Base-by-base conservation (phyloP, 805 yeast species). In the Myxozyma vanderwaltii region DNA sequence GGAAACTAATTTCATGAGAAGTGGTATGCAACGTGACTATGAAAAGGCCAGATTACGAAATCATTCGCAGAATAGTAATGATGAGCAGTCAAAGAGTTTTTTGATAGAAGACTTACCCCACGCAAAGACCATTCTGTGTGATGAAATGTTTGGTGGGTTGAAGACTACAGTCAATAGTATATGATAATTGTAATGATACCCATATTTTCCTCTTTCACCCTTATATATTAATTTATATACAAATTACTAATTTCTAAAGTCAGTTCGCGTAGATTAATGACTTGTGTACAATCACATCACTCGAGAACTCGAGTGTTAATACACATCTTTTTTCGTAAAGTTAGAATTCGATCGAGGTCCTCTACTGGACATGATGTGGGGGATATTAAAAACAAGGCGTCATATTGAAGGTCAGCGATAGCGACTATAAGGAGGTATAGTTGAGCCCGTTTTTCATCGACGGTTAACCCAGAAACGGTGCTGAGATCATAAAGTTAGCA, bases 1-100 rank as follows among this genome's bases (percentile, higher is more conserved):
- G 64, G 59, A 59, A 31, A 44, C 54, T 26, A 45, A 23, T 8
- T 33, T 36, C 12, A 59, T 59, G 59, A 29, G 58, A 24, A 48
- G 60, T 23, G 62, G 62, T 5, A 33, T 50, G 46, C 50, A 44
- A 17, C 33, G 59, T 2, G 46, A 19, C 19, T 33, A 29, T 38
- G 41, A 29, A 3, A 40, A 33, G n/a, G 15, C 36, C 31, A 23
- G 54, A 15, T 12, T 29, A 17, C 38, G 46, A 3, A 10, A 19
- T 6, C 8, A 31, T 17, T 19, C 29, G 46, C 26, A 36, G 41
- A 12, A 12, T 41, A 29, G 17, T 7, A 10, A 17, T n/a, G 41
- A 23, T 33, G 33, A 17, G 41, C 38, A 40, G 36, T 17, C 43
- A 26, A 19, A 4, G 26, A 33, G n/a, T 10, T 15, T 26, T 26